A percentile compares a stretch with the other conserved stretches of the same genome.
Evolutionary conservation across 306 rosid species (phyloP).

Genomic region (Fagus sylvatica): DNA sequence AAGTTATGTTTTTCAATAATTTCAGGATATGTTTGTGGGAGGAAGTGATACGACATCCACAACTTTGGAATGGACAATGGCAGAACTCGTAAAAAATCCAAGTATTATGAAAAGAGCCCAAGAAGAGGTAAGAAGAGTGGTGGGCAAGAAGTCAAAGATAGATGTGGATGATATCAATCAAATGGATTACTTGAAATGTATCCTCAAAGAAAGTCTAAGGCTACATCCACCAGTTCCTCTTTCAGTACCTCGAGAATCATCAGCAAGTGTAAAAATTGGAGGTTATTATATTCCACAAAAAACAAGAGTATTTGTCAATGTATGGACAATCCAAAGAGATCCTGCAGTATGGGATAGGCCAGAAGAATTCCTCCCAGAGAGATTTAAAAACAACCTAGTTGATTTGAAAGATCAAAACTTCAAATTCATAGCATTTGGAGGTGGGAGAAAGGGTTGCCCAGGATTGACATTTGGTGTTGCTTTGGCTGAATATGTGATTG

Average conservation of each 20-base stretch:
- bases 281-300: conserved; percentile 22
- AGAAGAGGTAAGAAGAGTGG: conserved; percentile 16
- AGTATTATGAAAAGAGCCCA: conserved; percentile 32
- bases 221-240: conserved; percentile 37
- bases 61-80: conserved; percentile 30
- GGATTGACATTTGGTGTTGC: conserved; percentile 25
- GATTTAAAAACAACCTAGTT: background rate
- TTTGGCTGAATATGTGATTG: background rate
- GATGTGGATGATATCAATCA: conserved; percentile 16
- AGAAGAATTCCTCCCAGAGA: conserved; percentile 32
- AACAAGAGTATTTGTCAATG: conserved; percentile 25
- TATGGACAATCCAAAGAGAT: conserved; percentile 36
- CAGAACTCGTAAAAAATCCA: conserved; percentile 31
- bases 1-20: background rate
- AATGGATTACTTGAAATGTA: conserved; percentile 38
- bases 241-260: conserved; percentile 25
- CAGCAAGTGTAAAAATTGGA: background rate
- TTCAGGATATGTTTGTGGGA: conserved; percentile 34
- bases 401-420: conserved; percentile 27
- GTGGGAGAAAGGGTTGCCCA: conserved; percentile 37
- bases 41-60: conserved; percentile 32
- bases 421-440: conserved; percentile 29
- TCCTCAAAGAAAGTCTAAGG: conserved; percentile 32
- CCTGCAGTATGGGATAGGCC: conserved; percentile 32
- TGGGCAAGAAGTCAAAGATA: background rate